These are phyloP conservation scores for Fomitopsis pulvina DNA, from an alignment of 768 basidiomycete genomes.

Conservation along the genomic window DNA sequence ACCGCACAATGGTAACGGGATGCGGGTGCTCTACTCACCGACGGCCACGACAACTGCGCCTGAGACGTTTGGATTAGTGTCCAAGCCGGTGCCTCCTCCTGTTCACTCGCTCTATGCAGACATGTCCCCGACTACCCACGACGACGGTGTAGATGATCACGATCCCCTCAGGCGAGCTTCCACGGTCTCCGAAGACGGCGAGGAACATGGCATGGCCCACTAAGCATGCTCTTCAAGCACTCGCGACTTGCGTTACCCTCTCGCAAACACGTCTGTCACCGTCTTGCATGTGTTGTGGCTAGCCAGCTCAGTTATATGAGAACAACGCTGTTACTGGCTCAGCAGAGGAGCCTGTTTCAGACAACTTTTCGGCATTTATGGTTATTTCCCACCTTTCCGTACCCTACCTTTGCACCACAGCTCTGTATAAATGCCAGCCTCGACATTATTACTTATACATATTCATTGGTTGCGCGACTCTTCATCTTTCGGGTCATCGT, in stretches of 20 bases:
- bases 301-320: not conserved
- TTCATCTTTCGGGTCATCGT: not conserved
- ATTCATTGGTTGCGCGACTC: not conserved
- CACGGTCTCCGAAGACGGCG: not conserved
- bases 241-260: not conserved
- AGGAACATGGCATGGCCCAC: not conserved
- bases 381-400: not conserved
- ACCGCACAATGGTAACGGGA: conserved; percentile 23
- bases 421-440: not conserved
- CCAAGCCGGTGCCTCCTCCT: not conserved
- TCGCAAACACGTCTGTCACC: not conserved
- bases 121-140: not conserved
- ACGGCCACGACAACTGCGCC: conserved; percentile 1
- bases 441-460: not conserved
- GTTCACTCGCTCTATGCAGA: not conserved
- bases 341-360: not conserved
- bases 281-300: not conserved
- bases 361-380: not conserved
- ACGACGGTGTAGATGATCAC: not conserved
- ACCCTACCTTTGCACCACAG: not conserved
- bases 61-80: not conserved
- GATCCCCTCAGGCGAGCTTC: not conserved
- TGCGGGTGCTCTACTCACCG: conserved; percentile 29
- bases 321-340: not conserved
- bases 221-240: not conserved